Base-by-base conservation (phyloP, 495 filamentous ascomycete species). In the Hyaloscypha finlandica region DNA sequence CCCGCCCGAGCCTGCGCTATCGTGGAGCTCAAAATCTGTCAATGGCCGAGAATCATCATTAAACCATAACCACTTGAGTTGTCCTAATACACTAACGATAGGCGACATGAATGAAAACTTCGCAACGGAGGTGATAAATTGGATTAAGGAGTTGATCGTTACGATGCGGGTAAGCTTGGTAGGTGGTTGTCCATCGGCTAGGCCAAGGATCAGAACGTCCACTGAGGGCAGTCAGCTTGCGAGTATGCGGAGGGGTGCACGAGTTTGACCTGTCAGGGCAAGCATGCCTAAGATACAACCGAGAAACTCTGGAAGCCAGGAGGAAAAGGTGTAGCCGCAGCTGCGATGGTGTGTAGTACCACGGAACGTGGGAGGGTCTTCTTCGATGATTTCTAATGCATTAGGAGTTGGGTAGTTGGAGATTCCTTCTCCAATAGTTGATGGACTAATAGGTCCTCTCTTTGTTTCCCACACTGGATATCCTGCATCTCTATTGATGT, bases 1-100 rank as follows among this genome's bases (percentile, higher is more conserved):
- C 31, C 54, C 54, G 4, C 54, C 54, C 11, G 22, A 29, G 22
- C 19, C 31, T 14, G 54, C 54, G 12, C 31, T 20, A 29, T 57
- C 54, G 22, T 57, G 31, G 4, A 57, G 54, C 22, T 57, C 12
- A 20, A 57, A 57, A 29, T 57, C 54, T 29, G 54, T 31, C 22
- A 57, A 29, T 25, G 54, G 54, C 25, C 31, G 54, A 14, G 54
- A 2, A 22, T 57, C 54, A 22, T 57, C 31, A 9, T 57, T 57
- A 57, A 57, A 57, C 54, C 54, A 57, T 20, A 57, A 57, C 54
- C 54, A 57, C 31, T 57, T 57, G 22, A 57, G 22, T 31, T 57
- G 54, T 57, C 54, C 54, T 12, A 57, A 20, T 57, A 31, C 54
- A 29, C 22, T 57, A 4, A 57, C 14, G 22, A 57, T 57, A 57